Base-by-base conservation (phyloP, 2,329 filamentous ascomycete genomes). In the Fusarium sp. region DNA sequence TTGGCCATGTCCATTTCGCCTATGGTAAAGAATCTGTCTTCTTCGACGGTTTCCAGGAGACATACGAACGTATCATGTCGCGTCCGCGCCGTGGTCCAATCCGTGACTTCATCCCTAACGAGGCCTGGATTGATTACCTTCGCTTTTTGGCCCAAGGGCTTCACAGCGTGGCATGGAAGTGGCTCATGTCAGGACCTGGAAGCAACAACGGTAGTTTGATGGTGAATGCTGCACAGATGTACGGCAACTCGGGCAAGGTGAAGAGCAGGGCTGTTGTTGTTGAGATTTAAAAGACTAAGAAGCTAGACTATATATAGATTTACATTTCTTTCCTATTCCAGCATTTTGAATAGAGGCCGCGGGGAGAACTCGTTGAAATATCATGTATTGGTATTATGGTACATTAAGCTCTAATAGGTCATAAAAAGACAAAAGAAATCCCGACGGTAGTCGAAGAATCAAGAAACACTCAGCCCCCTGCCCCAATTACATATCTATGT, bases 1-100 rank as follows among this genome's bases (percentile, higher is more conserved):
- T 96, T 76, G 94, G 93, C 1, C 94, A 97, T 77, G 86, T 94
- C 23, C 94, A 97, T 79, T 91, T 85, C 73, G 91, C 88, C 10
- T 86, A 91, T 44, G 94, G 93, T 17, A 82, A 82, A 42, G 88
- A 94, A 72, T 78, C 88, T 0, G 84, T 91, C 11, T 91, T 88
- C 78, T 97, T 91, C 84, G 92, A 96, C 76, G 85, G 88, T 24
- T 86, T 88, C 61, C 92, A 96, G 77, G 80, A 80, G 30, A 85
- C 86, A 3, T 94, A 93, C 78, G 92, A 95, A 78, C 81, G 82
- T n/a, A 82, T 93, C 23, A 79, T 86, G 74, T 78, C 80, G 2
- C 78, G 78, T 12, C 78, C 78, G 20, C 76, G 74, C 5, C 78
- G 78, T 4, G 83, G 83, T 0, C 76, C 77, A 1, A 59, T 86